These are phyloP conservation scores for Marchantia paleacea DNA, from an alignment of 225 moss, liverwort and hornwort genomes.

Conservation along the genomic window DNA sequence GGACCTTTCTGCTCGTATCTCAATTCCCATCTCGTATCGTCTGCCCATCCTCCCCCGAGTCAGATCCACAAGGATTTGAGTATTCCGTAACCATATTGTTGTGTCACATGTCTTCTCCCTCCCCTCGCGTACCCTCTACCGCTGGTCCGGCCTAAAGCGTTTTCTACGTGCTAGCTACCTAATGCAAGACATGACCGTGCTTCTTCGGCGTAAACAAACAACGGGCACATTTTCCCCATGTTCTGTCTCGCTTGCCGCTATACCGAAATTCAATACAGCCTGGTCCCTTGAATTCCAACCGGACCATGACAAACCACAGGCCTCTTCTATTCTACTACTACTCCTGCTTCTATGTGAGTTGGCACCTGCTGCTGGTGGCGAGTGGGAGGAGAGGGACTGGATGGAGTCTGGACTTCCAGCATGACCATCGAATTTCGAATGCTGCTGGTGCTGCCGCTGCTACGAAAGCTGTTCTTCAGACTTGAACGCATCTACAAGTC, in stretches of 20 bases:
- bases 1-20: neutral
- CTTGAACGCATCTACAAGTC: neutral
- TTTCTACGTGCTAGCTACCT: too few species aligned
- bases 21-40: too few species aligned
- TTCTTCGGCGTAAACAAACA: too few species aligned
- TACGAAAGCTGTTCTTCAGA: neutral
- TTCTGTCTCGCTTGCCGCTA: neutral
- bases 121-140: neutral
- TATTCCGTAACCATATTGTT: too few species aligned
- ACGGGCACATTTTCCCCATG: neutral
- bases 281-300: neutral
- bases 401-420: neutral
- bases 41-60: too few species aligned
- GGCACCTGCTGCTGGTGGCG: neutral
- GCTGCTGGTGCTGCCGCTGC: neutral
- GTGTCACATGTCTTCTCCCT: neutral
- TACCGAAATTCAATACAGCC: neutral
- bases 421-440: neutral
- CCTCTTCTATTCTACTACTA: too few species aligned
- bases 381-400: neutral
- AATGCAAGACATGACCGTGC: too few species aligned
- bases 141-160: too few species aligned
- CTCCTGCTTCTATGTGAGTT: neutral
- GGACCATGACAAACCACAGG: neutral
- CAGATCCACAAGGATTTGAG: too few species aligned